Evolutionary conservation across 2,329 filamentous ascomycete genomes (phyloP).

Genomic region (Paraconiothyrium brasiliense): DNA sequence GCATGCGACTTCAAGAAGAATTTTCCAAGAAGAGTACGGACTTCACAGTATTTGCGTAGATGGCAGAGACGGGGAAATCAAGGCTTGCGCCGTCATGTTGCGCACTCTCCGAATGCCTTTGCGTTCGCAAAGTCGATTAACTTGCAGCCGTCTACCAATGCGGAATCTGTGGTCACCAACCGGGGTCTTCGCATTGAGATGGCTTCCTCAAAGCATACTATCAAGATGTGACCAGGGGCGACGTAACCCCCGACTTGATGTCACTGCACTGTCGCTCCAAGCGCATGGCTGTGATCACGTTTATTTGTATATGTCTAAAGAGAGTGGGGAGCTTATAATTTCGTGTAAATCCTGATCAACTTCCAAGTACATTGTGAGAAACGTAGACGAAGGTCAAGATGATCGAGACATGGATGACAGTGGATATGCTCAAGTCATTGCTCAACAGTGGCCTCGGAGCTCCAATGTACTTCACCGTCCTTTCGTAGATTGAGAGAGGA

Average conservation of each 20-base stretch:
- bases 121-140: background rate
- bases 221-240: background rate
- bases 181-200: slow-evolving; percentile 8
- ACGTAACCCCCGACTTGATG: background rate
- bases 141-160: background rate
- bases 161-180: slow-evolving; percentile 11
- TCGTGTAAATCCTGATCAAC: background rate
- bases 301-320: background rate
- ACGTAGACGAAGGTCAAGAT: slow-evolving; percentile 2
- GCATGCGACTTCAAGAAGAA: slow-evolving; percentile 20
- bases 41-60: slow-evolving; percentile 15
- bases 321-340: background rate
- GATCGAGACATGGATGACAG: background rate
- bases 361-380: slow-evolving; percentile 4
- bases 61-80: background rate
- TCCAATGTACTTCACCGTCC: no score
- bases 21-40: slow-evolving; percentile 16
- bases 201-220: background rate
- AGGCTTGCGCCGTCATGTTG: slow-evolving; percentile 2
- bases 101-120: slow-evolving; percentile 7
- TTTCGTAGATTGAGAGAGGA: background rate
- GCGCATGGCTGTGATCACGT: background rate
- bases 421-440: background rate
- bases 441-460: background rate
- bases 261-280: background rate